Evolutionary conservation across 2,329 filamentous ascomycete species (phyloP), one percentile per base, ranked within the genome.

Genomic region (Aspergillus phoenicis): DNA sequence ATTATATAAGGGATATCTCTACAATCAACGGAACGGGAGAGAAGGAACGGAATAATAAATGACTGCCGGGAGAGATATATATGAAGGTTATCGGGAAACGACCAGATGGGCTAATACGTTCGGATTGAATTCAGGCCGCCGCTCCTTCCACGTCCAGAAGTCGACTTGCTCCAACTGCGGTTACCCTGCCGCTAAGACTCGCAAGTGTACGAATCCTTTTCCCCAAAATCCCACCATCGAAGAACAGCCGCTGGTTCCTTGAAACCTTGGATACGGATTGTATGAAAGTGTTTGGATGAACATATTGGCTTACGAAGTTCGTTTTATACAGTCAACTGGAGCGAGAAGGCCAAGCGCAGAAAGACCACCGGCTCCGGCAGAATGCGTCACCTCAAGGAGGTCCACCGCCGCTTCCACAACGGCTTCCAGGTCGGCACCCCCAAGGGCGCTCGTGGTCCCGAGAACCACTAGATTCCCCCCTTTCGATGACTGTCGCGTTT

Each of bases 331-430:
- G 94, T 89, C 90, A 97, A 99, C 91, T 99, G 95, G 95, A 88
- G 91, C 82, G 94, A 98, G 89, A 99, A 99, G 91, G 94, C 93
- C 77, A 98, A 98, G 92, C 88, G 95, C 83, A 96, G 95, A 90
- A 98, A 97, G 93, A 97, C 94, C 79, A 94, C 91, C 80, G 95
- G 95, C 77, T 94, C 92, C 78, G 95, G 95, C 82, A 91, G 95
- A 83, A 95, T 93, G 89, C 89, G 92, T 80, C 91, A 93, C 85
- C 87, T 99, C 81, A 96, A 96, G 87, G 87, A 86, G 77, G 89
- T 99, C 80, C 85, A 93, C 79, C 90, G 95, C 82, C 88, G 88
- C 84, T 97, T 97, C 89, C 92, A 90, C 87, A 99, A 99, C 85
- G 93, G 93, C 75, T 99, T 99, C 91, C 94, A 91, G 85, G 87